Evolutionary conservation across 2,329 filamentous ascomycete species (phyloP).

Genomic region (Colletotrichum scovillei): DNA sequence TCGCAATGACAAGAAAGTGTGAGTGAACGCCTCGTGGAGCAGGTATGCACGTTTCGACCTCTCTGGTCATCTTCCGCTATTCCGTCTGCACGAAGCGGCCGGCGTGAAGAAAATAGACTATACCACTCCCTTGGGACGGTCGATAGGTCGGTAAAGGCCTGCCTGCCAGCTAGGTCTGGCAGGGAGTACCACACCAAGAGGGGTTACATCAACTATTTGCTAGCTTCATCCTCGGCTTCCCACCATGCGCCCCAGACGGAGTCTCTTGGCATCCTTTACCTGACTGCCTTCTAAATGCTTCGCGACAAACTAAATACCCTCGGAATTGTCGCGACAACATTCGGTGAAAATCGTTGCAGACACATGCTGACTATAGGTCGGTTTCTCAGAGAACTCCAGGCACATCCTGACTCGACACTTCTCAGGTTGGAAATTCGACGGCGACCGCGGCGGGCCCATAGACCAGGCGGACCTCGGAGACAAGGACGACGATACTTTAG

Average conservation of each 20-base stretch:
- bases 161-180: not conserved
- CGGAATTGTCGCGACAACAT: not conserved
- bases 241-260: not conserved
- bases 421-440: not conserved
- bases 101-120: slow-evolving; percentile 18
- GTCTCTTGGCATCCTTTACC: not conserved
- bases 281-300: not conserved
- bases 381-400: not conserved
- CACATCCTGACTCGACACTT: not conserved
- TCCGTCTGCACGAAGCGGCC: slow-evolving; percentile 33
- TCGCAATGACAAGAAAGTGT: slow-evolving; percentile 6
- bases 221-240: not conserved
- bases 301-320: not conserved
- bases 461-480: slow-evolving; percentile 5
- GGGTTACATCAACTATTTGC: slow-evolving; percentile 23
- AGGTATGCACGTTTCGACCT: slow-evolving; percentile 27
- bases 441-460: slow-evolving; percentile 1
- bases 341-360: not conserved
- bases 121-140: slow-evolving; percentile 28
- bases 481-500: not conserved
- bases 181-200: slow-evolving; percentile 4
- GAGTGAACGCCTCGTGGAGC: slow-evolving; percentile 22
- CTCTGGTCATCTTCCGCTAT: slow-evolving; percentile 33
- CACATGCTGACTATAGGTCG: not conserved
- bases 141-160: not conserved